Base-by-base conservation (phyloP, 257 asterid species). In the Asclepias syriaca region DNA sequence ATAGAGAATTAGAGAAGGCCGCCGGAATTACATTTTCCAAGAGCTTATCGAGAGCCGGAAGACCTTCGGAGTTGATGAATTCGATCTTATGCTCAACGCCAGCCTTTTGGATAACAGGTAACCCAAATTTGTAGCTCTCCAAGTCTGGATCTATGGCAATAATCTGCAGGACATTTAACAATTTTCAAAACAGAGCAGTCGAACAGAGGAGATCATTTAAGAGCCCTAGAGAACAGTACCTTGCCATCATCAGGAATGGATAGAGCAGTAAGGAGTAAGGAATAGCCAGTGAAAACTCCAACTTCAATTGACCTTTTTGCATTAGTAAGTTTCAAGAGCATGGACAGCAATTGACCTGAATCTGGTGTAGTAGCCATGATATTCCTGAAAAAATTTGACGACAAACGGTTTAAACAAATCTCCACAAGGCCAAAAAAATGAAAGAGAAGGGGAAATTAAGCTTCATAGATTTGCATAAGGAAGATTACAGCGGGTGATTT, bases 41-140 rank as follows among this genome's bases (percentile, higher is more conserved):
- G 54, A 87, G 66, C 65, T 81, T 39, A 56, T 80, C 82, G 75
- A 87, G 88, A 72, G n/a, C 81, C 8, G 83, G 84, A 69, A 83
- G 81, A 68, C 88, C 90, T 53, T 60, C 74, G 13, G 86, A 85
- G 73, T 87, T 81, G 63, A 85, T 67, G 46, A 78, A 85, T 50
- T 85, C 76, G 74, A 87, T 83, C 78, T 85, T 87, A 82, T 43
- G 48, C 48, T 43, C 48, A 2, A 43, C 48, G 48, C 48, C 48
- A 6, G 48, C 48, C 7, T 43, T 43, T 43, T 43, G 48, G 48
- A 43, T 43, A 7, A 43, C 48, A 43, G 48, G 48, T 43, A 43
- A 8, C 48, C 48, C 48, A 43, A 43, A 43, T 43, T 8, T 43
- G 10, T 43, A 43, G 48, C 48, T 43, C 11, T 43, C 48, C 48